These are phyloP conservation scores for Tetratostichococcus sp. DNA, from an alignment of 139 green algal species.

Conservation along the genomic window DNA sequence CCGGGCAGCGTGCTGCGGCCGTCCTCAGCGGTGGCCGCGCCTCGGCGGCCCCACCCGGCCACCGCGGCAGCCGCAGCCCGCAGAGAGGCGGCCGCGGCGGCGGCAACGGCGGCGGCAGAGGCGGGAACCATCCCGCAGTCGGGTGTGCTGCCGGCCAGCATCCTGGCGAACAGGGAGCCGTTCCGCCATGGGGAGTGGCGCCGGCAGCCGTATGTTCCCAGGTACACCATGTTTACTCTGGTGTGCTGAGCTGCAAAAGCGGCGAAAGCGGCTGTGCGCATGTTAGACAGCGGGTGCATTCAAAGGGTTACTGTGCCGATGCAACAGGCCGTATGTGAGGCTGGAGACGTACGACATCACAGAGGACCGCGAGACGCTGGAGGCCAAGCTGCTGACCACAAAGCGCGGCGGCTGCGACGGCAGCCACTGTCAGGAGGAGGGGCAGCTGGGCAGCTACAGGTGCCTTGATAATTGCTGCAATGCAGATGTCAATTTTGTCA, in stretches of 20 bases:
- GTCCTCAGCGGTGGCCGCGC: not conserved
- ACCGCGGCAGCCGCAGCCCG: not conserved
- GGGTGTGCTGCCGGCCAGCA: constrained; percentile 18
- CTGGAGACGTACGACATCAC: constrained; percentile 52
- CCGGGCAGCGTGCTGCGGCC: not conserved
- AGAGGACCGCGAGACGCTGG: constrained; percentile 40
- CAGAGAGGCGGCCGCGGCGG: not conserved
- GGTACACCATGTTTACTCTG: constrained; percentile 18
- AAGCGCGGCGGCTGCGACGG: constrained; percentile 47
- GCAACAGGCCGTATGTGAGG: constrained; percentile 39
- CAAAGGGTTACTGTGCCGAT: too few species aligned
- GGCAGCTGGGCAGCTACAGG: constrained; percentile 36
- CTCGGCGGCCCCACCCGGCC: not conserved
- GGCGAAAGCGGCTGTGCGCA: too few species aligned
- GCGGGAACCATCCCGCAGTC: not conserved
- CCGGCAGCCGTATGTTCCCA: constrained; percentile 36
- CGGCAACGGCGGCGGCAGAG: not conserved
- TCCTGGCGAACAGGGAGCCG: constrained; percentile 50
- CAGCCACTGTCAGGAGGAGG: constrained; percentile 35
- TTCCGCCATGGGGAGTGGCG: constrained; percentile 58
- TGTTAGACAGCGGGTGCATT: too few species aligned
- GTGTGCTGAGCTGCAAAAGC: too few species aligned
- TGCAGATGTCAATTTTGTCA: too few species aligned
- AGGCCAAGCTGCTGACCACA: constrained; percentile 55
- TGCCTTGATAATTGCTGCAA: not conserved